Evolutionary conservation across 2,329 filamentous ascomycete genomes (phyloP).

Genomic region (Dothideomycetes sp.): DNA sequence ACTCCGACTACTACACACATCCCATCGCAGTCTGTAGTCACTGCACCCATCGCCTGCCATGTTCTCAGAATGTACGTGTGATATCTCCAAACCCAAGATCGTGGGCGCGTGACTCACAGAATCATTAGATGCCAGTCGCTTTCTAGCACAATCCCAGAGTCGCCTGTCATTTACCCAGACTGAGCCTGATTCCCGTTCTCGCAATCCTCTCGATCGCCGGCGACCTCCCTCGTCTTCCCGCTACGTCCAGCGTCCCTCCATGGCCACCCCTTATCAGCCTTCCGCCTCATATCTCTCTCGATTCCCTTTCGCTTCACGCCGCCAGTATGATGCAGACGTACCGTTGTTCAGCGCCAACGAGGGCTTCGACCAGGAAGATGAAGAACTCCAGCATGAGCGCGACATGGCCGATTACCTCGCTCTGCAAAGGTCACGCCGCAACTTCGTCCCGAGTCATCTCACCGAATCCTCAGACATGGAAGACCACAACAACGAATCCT

Average conservation of each 20-base stretch:
- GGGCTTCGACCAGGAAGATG: conserved; percentile 85
- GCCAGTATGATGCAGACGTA: conserved; percentile 57
- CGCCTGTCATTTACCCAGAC: conserved; percentile 62
- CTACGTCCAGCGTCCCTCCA: conserved; percentile 41
- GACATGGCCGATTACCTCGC: conserved; percentile 94
- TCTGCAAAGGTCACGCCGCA: conserved; percentile 76
- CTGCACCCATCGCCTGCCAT: no score
- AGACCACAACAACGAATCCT: conserved; percentile 42
- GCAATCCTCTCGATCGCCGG: conserved; percentile 40
- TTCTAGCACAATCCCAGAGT: conserved; percentile 93
- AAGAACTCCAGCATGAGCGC: conserved; percentile 79
- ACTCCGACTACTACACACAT: no score
- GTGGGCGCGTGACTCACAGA: conserved; percentile 36
- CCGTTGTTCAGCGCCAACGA: conserved; percentile 90
- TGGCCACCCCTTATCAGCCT: conserved; percentile 71
- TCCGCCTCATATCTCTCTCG: conserved; percentile 59
- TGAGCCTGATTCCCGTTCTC: conserved; percentile 32
- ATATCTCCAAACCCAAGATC: conserved; percentile 23
- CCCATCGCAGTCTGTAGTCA: no score
- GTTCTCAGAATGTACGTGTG: conserved; percentile 78
- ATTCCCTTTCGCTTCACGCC: conserved; percentile 72
- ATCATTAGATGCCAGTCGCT: conserved; percentile 78
- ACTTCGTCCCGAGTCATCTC: conserved; percentile 75
- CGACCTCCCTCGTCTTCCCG: conserved; percentile 36
- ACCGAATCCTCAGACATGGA: conserved; percentile 81